phyloP scores from a whole-genome alignment of 768 basidiomycete species.

The Boletus reticulatus region DNA sequence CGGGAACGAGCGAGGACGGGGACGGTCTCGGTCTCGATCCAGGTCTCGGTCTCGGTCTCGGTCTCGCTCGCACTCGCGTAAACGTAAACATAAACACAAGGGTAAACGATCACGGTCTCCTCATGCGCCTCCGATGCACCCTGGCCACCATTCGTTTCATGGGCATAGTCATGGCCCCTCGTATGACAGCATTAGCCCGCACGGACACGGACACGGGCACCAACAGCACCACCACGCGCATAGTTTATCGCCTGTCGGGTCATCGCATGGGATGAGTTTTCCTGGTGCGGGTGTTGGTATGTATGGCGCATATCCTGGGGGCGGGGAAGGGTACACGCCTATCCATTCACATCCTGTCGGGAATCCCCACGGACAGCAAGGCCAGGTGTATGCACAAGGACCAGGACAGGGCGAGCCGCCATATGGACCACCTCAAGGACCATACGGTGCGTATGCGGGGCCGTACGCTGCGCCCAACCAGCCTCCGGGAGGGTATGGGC shows the following conservation, averaged over 20 bases:
- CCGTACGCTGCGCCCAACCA: no score
- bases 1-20: not conserved
- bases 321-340: conserved; percentile 1
- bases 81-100: not conserved
- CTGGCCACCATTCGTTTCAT: not conserved
- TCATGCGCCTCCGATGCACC: not conserved
- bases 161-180: not conserved
- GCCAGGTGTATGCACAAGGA: not conserved
- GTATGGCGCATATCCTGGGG: not conserved
- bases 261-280: not conserved
- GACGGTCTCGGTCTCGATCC: not conserved
- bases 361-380: not conserved
- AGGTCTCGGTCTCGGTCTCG: not conserved
- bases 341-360: conserved; percentile 5
- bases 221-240: not conserved
- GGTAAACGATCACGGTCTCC: no score
- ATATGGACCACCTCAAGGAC: not conserved
- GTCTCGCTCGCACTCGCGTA: not conserved
- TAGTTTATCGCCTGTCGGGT: not conserved
- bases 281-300: not conserved
- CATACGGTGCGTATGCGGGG: not conserved
- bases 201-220: not conserved
- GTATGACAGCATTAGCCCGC: not conserved
- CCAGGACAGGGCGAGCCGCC: not conserved
- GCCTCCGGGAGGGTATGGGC: not conserved